Conservation (phyloP, 2,329 filamentous ascomycete species). For the Trichoderma pleuroti region DNA sequence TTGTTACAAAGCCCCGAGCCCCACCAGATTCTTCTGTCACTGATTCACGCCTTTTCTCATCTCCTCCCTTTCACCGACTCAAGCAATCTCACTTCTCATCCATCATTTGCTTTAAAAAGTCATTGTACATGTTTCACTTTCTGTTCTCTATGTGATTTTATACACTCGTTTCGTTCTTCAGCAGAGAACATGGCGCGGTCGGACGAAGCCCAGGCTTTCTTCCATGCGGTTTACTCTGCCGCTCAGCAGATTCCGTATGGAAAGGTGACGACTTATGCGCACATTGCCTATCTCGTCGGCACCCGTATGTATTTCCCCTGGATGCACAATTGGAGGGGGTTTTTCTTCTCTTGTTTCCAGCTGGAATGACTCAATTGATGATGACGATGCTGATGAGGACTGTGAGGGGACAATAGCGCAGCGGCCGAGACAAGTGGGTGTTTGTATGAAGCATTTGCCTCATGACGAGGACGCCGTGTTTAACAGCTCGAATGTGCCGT, state of each 20-base stretch:
- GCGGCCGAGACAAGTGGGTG: slow-evolving; percentile 77
- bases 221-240: slow-evolving; percentile 73
- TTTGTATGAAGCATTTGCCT: slow-evolving; percentile 84
- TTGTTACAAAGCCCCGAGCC: neutral
- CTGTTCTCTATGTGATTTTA: neutral
- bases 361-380: too few relatives aligned
- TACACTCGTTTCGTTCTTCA: neutral
- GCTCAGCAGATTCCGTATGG: slow-evolving; percentile 82
- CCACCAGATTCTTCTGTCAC: neutral
- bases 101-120: neutral
- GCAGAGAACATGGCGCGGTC: slow-evolving; percentile 56
- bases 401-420: slow-evolving; percentile 49
- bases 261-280: slow-evolving; percentile 82
- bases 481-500: slow-evolving; percentile 78
- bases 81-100: neutral
- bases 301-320: slow-evolving; percentile 55
- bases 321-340: too few relatives aligned
- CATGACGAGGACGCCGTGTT: slow-evolving; percentile 50
- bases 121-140: neutral
- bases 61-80: neutral
- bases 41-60: neutral
- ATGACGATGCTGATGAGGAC: neutral
- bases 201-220: slow-evolving; percentile 73
- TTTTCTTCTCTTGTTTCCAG: too few relatives aligned
- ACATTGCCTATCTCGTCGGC: slow-evolving; percentile 69